Percentiles rank a stretch among this genome's conserved stretches.
Evolutionary conservation across 495 filamentous ascomycete species (phyloP).

Genomic region (Penicillium nucicola): DNA sequence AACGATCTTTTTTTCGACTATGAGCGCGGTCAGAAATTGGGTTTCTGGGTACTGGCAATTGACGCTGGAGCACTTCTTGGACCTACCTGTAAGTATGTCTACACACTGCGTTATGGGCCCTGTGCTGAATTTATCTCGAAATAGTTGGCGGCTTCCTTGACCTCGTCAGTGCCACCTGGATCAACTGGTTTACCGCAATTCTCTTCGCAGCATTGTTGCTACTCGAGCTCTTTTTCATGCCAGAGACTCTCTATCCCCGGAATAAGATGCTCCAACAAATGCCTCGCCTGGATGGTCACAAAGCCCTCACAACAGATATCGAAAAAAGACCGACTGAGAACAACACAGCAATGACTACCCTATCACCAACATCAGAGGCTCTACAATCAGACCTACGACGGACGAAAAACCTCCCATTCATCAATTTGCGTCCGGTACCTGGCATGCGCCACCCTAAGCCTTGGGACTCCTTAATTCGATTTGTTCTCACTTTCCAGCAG

Average conservation of each 20-base stretch:
- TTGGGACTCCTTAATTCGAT: conserved; percentile 47
- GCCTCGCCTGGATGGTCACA: conserved; percentile 10
- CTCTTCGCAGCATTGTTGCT: conserved; percentile 51
- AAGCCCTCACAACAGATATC: conserved; percentile 9
- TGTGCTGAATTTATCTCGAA: too few relatives aligned
- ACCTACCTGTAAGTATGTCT: conserved; percentile 33
- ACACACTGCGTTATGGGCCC: too few relatives aligned
- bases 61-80: conserved; percentile 56
- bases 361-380: background rate
- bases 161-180: conserved; percentile 49
- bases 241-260: conserved; percentile 61
- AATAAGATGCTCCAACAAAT: conserved; percentile 45
- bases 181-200: conserved; percentile 59
- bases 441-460: conserved; percentile 52
- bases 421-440: conserved; percentile 50
- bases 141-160: conserved; percentile 56
- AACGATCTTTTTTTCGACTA: conserved; percentile 58
- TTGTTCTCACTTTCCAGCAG: conserved; percentile 47
- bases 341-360: background rate
- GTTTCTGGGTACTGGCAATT: conserved; percentile 59
- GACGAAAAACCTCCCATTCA: conserved; percentile 48
- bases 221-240: conserved; percentile 51
- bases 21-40: conserved; percentile 59
- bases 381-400: conserved; percentile 25
- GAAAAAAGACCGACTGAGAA: conserved; percentile 19